Base-by-base conservation (phyloP, 1,139 yeast genomes). In the Wickerhamomyces sp. region DNA sequence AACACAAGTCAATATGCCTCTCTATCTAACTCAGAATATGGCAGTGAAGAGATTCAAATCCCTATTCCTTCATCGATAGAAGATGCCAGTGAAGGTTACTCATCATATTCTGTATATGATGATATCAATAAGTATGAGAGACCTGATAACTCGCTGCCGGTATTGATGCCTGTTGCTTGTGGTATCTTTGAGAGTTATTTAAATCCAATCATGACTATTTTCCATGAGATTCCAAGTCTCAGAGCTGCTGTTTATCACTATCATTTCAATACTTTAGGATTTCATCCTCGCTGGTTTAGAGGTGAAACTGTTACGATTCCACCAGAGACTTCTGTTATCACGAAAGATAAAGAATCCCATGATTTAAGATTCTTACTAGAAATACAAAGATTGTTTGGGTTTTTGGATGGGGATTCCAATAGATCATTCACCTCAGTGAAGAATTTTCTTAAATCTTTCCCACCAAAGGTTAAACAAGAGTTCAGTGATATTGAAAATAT, bases 271-370 rank as follows among this genome's bases (percentile, higher is more conserved):
- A 64, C 65, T 13, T 67, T 73, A 44, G 75, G 74, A 0, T 72
- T 59, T 46, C 59, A 66, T 8, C 61, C 65, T 4, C 57, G 62
- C 37, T 75, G 80, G 80, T 75, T 74, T 71, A 66, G 59, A 40
- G 69, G 71, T 6, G 68, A 66, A 5, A 11, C 27, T 1, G 48
- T 57, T 10, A 47, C 44, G 5, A 27, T 63, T 10, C 54, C 58
- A 0, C 49, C 48, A 18, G 54, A 50, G 7, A 34, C 48, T 0
- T 37, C 47, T 2, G 37, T 37, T n/a, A 40, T 50, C 2, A 42
- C 42, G 6, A 45, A 47, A 4, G 45, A 48, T 14, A 50, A 47
- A 6, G 30, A 48, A 9, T 49, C 49, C 23, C 46, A 53, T 15
- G 53, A 57, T 35, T 41, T 55, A 36, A 49, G 64, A 31, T 52